Percentiles rank a stretch among this genome's conserved stretches.
Conservation (phyloP, 305 asterid genomes). For the Solanum hybrid region DNA sequence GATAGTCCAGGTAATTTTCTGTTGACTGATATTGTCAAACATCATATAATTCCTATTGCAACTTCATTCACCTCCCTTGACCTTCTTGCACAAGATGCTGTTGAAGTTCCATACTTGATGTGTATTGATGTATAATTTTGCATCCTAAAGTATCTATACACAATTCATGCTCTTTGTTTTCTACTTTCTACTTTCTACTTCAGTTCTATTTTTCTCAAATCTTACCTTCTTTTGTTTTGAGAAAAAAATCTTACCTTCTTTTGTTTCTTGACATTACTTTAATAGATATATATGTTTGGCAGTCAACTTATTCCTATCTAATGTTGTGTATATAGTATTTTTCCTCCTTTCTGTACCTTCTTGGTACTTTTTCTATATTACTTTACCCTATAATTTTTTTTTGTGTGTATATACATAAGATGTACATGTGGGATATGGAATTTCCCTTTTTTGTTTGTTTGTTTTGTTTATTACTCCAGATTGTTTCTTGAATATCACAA, state of each 20-base stretch:
- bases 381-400: background rate
- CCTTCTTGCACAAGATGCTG: background rate
- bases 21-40: background rate
- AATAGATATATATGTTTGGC: background rate
- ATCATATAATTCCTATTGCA: background rate
- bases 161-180: background rate
- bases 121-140: background rate
- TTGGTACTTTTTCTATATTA: background rate
- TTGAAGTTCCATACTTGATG: background rate
- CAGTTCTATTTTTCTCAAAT: background rate
- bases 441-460: background rate
- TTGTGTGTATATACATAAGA: background rate
- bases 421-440: background rate
- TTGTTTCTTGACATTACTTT: background rate
- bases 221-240: background rate
- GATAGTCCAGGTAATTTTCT: constrained; percentile 58
- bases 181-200: background rate
- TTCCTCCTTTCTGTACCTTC: background rate
- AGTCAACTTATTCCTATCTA: background rate
- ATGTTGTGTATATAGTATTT: background rate
- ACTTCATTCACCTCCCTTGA: background rate
- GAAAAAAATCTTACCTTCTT: background rate
- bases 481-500: background rate
- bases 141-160: background rate
- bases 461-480: background rate